phyloP scores from a whole-genome alignment of 2,329 filamentous ascomycete genomes.

The Aspergillus fischeri region DNA sequence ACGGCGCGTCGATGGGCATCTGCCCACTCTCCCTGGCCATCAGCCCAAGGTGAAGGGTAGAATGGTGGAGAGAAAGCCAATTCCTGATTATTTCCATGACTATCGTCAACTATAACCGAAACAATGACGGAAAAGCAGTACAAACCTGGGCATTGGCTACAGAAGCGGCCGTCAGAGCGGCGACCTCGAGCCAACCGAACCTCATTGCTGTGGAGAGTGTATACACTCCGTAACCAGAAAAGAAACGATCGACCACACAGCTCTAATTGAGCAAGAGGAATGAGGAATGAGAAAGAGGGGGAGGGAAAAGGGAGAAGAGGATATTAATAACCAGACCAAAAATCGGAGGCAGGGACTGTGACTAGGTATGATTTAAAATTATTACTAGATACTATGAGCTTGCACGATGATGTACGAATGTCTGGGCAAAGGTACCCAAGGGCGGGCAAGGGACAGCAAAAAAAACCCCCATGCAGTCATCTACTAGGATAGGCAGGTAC shows the following conservation, averaged over 20 bases:
- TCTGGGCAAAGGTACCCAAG: constrained; percentile 3
- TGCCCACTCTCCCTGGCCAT: constrained; percentile 69
- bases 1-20: constrained; percentile 71
- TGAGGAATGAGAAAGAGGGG: neutral
- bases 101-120: constrained; percentile 2
- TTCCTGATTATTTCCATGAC: constrained; percentile 14
- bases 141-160: constrained; percentile 28
- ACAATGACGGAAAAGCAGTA: neutral
- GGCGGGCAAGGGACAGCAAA: too few species aligned
- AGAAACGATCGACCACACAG: neutral
- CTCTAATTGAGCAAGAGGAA: neutral
- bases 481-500: neutral
- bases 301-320: neutral
- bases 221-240: neutral
- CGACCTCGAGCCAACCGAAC: constrained; percentile 32
- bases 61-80: constrained; percentile 55
- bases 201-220: constrained; percentile 26
- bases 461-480: neutral
- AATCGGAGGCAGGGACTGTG: neutral
- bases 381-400: neutral
- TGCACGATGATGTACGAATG: constrained; percentile 4
- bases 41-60: constrained; percentile 86
- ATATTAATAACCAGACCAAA: neutral
- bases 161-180: constrained; percentile 27
- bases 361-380: neutral